Base-by-base conservation (phyloP, 2,329 filamentous ascomycete species). In the Lachnellula suecica region DNA sequence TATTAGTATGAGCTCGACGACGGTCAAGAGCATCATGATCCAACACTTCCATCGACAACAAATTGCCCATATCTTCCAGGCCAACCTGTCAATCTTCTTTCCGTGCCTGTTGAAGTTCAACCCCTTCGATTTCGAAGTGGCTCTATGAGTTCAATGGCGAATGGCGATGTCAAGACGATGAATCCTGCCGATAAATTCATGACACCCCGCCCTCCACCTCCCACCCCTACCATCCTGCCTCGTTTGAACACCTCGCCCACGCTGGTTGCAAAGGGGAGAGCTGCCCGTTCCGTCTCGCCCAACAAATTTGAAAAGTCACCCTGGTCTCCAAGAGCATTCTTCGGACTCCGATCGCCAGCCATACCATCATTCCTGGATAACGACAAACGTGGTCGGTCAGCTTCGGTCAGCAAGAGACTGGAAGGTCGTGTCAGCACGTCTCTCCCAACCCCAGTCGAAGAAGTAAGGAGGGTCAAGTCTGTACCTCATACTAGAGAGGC, bases 1-100 rank as follows among this genome's bases (percentile, higher is more conserved):
- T 40, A 59, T 58, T 68, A 95, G 89, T 97, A 96, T 71, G 84
- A 92, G 67, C 71, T 97, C 38, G 85, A 97, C 70, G 85, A 87
- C 60, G 84, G 87, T 44, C 77, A 84, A 29, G 92, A 97, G 70
- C 84, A 82, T 47, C 84, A 90, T 68, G 90, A 96, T 67, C 76
- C 85, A 24, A 73, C 82, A 2, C 77, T 88, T 62, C 87, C 88
- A 17, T 85, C 81, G 10, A 96, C 92, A 2, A 91, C 83, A 2
- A 73, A 81, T 40, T 97, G 93, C 66, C 91, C 93, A 31, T 84
- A 93, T 58, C 79, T 97, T 23, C 93, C 93, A 3, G 93, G 93
- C 13, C 93, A 97, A 70, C 81, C 81, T 2, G 83, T 97, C 67
- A 97, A 97, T 71, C 82, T 91, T 13, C 75, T 97, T 51, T 84